Base-by-base conservation (phyloP, 176 grass and related monocot species). In the Bromus sterilis region DNA sequence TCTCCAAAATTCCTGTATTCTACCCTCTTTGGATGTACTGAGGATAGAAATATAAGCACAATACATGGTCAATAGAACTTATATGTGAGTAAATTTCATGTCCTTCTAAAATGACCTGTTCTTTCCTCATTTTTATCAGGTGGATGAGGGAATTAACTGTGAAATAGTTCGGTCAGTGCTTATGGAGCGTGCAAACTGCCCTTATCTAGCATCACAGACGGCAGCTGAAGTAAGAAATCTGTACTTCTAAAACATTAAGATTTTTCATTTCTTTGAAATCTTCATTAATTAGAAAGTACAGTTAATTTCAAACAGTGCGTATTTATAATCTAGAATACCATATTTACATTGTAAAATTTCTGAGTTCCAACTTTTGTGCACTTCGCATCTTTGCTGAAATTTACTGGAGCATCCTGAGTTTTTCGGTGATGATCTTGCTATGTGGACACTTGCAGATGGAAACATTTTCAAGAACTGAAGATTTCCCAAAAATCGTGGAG, bases 121-220 rank as follows among this genome's bases (percentile, higher is more conserved):
- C 0, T 66, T 66, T 70, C 14, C 32, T 76, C 57, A 40, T 72
- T 88, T 81, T 69, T 78, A 49, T 31, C 79, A 97, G 94, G 92
- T 94, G 36, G 94, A 97, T 62, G 81, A 91, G 74, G 94, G 94
- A 57, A 92, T 91, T 78, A 89, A 86, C 77, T 82, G 77, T 69
- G 94, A 97, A 79, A 89, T 97, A 80, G 89, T 97, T 6, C 89
- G 90, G 74, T 90, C 94, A 10, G 89, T 97, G 40, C 92, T 97
- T 81, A 61, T 87, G 25, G 94, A 94, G 77, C 89, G 92, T 81
- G 88, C 92, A 68, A 92, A 94, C 64, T 97, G 89, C 37, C 94
- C 92, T 74, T 97, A 87, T 76, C 83, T 94, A 6, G 92, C 92
- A 71, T 87, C 89, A 44, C 87, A 89, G 71, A 94, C 94, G 53